Evolutionary conservation across 1,284 basidiomycete genomes (phyloP).

Genomic region (Austroboletus niveus): DNA sequence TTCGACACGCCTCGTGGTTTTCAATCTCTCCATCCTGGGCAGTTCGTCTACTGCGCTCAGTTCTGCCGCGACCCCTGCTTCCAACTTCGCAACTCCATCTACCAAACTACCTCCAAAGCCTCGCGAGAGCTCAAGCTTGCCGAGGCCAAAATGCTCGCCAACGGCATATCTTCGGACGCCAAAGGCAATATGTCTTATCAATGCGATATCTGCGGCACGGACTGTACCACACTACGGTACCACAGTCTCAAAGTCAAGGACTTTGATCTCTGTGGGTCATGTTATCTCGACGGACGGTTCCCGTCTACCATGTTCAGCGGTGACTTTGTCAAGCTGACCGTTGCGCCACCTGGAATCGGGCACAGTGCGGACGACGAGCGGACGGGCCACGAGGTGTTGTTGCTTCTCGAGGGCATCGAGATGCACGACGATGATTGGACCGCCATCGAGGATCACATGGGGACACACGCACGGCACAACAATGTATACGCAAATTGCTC

Average conservation of each 20-base stretch:
- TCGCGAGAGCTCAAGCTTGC: constrained; percentile 27
- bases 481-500: constrained; percentile 95
- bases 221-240: constrained; percentile 76
- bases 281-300: constrained; percentile 96
- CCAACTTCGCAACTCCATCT: too few relatives aligned
- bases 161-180: constrained; percentile 52
- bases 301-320: constrained; percentile 95
- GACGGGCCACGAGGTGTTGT: constrained; percentile 88
- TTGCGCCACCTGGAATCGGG: constrained; percentile 40
- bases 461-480: constrained; percentile 87
- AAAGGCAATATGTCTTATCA: constrained; percentile 38
- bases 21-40: too few relatives aligned
- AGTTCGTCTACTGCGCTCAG: too few relatives aligned
- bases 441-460: constrained; percentile 89
- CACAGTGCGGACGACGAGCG: constrained; percentile 57
- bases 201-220: constrained; percentile 86
- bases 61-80: too few relatives aligned
- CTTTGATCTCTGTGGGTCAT: constrained; percentile 85
- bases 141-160: constrained; percentile 64
- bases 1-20: too few relatives aligned
- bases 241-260: constrained; percentile 92
- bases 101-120: too few relatives aligned
- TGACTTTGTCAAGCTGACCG: constrained; percentile 91
- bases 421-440: constrained; percentile 99
- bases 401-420: constrained; percentile 92